phyloP scores from a whole-genome alignment of 164 flowering plant genomes.

The Vitis cinerea region DNA sequence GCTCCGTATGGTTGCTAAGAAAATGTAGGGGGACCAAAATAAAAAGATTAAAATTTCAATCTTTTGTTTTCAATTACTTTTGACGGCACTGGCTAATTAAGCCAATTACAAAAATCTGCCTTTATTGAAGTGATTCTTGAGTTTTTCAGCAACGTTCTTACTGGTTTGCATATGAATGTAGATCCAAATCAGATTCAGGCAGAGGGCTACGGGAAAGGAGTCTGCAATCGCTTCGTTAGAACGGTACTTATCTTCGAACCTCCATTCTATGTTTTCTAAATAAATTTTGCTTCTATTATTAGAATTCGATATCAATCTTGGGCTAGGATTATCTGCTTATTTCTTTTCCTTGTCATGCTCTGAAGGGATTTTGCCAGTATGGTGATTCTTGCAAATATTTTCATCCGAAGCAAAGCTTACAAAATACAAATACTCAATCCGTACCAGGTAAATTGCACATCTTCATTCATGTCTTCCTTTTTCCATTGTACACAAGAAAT shows the following conservation, averaged over 20 bases:
- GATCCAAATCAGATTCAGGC: constrained; percentile 31
- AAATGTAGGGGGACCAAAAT: too few species aligned
- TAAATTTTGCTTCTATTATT: background rate
- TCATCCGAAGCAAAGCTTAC: constrained; percentile 59
- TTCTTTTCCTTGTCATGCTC: constrained; percentile 4
- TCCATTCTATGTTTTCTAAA: background rate
- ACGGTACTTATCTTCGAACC: constrained; percentile 38
- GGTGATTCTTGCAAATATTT: constrained; percentile 81
- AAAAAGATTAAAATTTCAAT: too few species aligned
- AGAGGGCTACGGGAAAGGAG: constrained; percentile 32
- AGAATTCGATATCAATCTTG: background rate
- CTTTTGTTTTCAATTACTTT: too few species aligned
- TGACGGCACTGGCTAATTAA: too few species aligned
- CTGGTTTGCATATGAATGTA: constrained; percentile 8
- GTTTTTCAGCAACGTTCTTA: background rate
- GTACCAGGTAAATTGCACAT: constrained; percentile 19
- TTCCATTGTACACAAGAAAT: background rate
- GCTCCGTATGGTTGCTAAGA: too few species aligned
- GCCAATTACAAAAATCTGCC: too few species aligned
- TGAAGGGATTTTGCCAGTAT: constrained; percentile 71
- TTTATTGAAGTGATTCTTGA: too few species aligned
- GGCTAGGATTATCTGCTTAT: constrained; percentile 2
- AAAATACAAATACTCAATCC: constrained; percentile 21
- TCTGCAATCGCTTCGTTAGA: constrained; percentile 73
- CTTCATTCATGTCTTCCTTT: background rate